These are phyloP conservation scores for Oxytropis ochrocephala DNA, from an alignment of 306 rosid genomes.

Conservation along the genomic window DNA sequence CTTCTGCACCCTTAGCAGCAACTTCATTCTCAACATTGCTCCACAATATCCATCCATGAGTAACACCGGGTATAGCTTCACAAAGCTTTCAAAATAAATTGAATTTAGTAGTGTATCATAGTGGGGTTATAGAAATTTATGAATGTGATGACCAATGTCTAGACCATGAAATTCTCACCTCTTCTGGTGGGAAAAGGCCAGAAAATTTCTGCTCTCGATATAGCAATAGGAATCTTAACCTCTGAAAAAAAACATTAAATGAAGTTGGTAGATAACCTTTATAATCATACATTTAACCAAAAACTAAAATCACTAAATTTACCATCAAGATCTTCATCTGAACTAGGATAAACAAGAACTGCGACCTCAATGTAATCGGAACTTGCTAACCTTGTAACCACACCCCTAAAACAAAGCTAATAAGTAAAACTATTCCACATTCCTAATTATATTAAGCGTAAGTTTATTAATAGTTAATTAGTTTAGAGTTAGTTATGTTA, in stretches of 20 bases:
- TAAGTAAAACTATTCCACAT: not conserved
- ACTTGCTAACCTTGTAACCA: constrained; percentile 33
- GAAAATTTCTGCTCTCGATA: constrained; percentile 48
- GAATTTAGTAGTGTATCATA: not conserved
- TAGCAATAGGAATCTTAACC: constrained; percentile 42
- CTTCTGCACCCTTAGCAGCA: constrained; percentile 43
- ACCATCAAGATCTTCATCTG: constrained; percentile 24
- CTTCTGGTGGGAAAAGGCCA: constrained; percentile 23
- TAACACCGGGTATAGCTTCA: constrained; percentile 54
- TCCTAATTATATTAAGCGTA: too few relatives aligned
- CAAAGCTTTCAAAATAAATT: constrained; percentile 32
- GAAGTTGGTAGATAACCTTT: not conserved
- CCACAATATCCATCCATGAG: constrained; percentile 60
- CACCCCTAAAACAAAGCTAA: constrained; percentile 32
- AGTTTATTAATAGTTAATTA: too few relatives aligned
- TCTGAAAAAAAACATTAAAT: constrained; percentile 17
- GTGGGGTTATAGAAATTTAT: not conserved
- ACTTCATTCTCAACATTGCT: constrained; percentile 36
- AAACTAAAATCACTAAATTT: not conserved
- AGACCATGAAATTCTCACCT: not conserved
- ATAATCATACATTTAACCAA: not conserved
- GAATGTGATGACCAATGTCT: not conserved
- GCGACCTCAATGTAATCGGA: constrained; percentile 35
- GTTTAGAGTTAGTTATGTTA: too few relatives aligned
- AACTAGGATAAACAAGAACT: constrained; percentile 42